phyloP scores from a whole-genome alignment of 805 yeast species.

The Myxozyma vanderwaltii region DNA sequence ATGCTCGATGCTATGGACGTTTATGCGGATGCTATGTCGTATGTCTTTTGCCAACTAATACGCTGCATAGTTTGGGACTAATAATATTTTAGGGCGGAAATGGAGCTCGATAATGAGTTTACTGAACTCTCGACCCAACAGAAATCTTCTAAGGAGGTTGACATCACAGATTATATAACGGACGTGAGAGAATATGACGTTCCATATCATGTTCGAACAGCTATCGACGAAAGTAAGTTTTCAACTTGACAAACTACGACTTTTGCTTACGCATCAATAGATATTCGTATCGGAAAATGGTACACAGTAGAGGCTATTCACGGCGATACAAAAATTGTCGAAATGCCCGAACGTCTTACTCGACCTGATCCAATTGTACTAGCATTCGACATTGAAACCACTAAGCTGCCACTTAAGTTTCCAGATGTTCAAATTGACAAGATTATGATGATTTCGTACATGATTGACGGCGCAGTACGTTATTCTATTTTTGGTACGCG shows the following conservation, averaged over 20 bases:
- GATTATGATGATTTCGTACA: conserved; percentile 98
- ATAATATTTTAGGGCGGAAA: conserved; percentile 36
- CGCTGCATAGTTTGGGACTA: conserved; percentile 26
- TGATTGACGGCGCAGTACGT: conserved; percentile 85
- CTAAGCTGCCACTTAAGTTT: conserved; percentile 92
- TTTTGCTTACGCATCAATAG: conserved; percentile 17
- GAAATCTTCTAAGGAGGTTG: conserved; percentile 40
- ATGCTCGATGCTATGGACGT: conserved; percentile 66
- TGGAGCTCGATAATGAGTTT: conserved; percentile 41
- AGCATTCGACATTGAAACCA: conserved; percentile 97
- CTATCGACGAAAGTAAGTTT: conserved; percentile 67
- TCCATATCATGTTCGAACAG: conserved; percentile 92
- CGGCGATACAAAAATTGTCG: conserved; percentile 56
- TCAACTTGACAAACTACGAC: neutral
- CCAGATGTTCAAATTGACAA: conserved; percentile 91
- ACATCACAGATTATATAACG: conserved; percentile 62
- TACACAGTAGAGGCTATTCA: conserved; percentile 71
- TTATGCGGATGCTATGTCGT: conserved; percentile 58
- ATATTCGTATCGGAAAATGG: conserved; percentile 95
- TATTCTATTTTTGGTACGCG: neutral
- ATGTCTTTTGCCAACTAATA: conserved; percentile 27
- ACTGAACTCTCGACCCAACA: conserved; percentile 26
- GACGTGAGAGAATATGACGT: conserved; percentile 94
- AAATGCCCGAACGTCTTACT: conserved; percentile 73
- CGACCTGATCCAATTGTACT: conserved; percentile 97